Base-by-base conservation (phyloP, 768 basidiomycete genomes). In the Gloeopeniophorella convolvens region DNA sequence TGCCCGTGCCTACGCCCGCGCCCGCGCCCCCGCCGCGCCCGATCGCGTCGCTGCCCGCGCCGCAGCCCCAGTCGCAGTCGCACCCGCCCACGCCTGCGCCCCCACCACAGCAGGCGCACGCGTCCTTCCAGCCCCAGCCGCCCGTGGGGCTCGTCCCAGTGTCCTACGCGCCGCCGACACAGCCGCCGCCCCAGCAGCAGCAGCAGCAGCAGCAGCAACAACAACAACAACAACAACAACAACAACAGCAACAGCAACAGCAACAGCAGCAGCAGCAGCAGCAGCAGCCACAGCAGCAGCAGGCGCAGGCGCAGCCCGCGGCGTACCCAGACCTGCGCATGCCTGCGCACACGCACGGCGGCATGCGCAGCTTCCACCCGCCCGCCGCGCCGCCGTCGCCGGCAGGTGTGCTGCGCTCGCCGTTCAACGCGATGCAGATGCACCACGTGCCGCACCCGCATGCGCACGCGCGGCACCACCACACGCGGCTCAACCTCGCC, bases 371-470 rank as follows among this genome's bases (percentile, higher is more conserved):
- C 15, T 56, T 45, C 51, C 55, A 43, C 26, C 44, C 37, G 30
- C 33, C 40, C 4, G 40, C 45, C 3, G 48, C 45, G 32, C 36
- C 28, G 2, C 36, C 44, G 21, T 31, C 57, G 3, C 51, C 30
- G 9, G 39, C 47, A 40, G 42, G 43, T 74, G 70, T 75, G 2
- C 68, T 85, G 24, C 79, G 75, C 46, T 67, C 79, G n/a, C 77
- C 82, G 15, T 86, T 82, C 61, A 66, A 76, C 12, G 62, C 72
- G 5, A 61, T 72, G 20, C 82, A 77, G 60, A 84, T 89, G 82
- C 85, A 88, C 59, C 86, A 87, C 56, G 83, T 88, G 37, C 83
- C 85, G 1, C 85, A 87, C 56, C 83, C 85, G 2, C 85, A 87
- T 50, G 83, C 84, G 0, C 85, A 88, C 58, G 80, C 85, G 0